phyloP scores from a whole-genome alignment of 352 stramenopile genomes.

The Aphanomyces astaci region DNA sequence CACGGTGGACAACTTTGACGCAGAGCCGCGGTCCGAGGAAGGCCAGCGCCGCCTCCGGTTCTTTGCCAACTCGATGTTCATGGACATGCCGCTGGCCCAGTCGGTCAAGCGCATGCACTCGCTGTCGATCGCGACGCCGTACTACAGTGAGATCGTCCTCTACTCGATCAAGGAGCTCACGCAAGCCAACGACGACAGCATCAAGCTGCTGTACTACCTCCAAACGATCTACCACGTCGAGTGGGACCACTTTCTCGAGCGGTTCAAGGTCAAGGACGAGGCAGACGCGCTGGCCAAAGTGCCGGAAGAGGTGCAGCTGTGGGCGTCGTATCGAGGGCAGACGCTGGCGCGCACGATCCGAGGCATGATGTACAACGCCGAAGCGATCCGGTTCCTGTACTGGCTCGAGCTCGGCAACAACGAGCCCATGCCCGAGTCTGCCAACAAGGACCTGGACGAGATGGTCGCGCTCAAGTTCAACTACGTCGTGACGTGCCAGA shows the following conservation, averaged over 20 bases:
- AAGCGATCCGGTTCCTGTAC: constrained; percentile 77
- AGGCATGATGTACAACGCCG: constrained; percentile 86
- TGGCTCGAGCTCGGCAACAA: constrained; percentile 84
- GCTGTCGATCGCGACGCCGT: constrained; percentile 72
- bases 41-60: constrained; percentile 49
- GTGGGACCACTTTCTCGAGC: constrained; percentile 77
- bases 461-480: constrained; percentile 86
- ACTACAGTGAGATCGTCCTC: constrained; percentile 87
- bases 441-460: constrained; percentile 68
- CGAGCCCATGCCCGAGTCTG: constrained; percentile 69
- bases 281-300: constrained; percentile 73
- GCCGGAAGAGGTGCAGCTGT: constrained; percentile 71
- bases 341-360: constrained; percentile 73
- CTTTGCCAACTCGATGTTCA: constrained; percentile 84
- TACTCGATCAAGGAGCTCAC: constrained; percentile 82
- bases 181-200: constrained; percentile 80
- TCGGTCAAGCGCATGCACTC: constrained; percentile 80
- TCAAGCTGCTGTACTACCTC: constrained; percentile 95
- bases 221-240: constrained; percentile 85
- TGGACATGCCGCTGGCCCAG: constrained; percentile 84
- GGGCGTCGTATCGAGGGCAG: constrained; percentile 79
- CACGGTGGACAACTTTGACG: constrained; percentile 27
- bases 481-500: constrained; percentile 83
- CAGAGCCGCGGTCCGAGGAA: constrained; percentile 23
- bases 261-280: constrained; percentile 66